A percentile compares a stretch with the other conserved stretches of the same genome.
phyloP scores from a whole-genome alignment of 2,329 filamentous ascomycete species.

The Xylaria sp. region DNA sequence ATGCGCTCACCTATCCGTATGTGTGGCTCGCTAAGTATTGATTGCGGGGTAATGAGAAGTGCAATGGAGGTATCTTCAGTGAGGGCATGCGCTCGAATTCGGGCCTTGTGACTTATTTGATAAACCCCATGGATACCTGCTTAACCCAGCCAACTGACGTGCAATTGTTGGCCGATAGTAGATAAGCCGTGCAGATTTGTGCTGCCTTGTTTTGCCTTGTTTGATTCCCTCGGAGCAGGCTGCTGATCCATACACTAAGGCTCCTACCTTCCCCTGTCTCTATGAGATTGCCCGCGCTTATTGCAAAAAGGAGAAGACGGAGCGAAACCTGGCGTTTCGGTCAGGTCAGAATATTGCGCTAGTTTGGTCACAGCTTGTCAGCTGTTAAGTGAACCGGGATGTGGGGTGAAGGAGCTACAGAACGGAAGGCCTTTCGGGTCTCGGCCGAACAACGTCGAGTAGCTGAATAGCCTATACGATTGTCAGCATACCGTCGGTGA shows the following conservation, averaged over 20 bases:
- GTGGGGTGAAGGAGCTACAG: background rate
- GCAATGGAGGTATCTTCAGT: background rate
- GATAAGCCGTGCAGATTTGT: background rate
- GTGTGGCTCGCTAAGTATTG: background rate
- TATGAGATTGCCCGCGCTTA: background rate
- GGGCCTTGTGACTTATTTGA: background rate
- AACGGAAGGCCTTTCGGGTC: background rate
- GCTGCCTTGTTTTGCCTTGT: conserved; percentile 9
- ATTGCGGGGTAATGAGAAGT: conserved; percentile 3
- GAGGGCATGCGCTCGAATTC: background rate
- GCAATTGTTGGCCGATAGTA: background rate
- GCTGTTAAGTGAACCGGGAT: background rate
- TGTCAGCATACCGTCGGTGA: background rate
- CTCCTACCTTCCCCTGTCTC: background rate
- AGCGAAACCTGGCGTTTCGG: background rate
- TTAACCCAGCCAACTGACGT: background rate
- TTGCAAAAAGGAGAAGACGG: background rate
- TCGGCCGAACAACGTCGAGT: background rate
- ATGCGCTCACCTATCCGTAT: background rate
- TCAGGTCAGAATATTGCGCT: background rate
- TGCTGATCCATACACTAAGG: background rate
- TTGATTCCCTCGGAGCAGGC: background rate
- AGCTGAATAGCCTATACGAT: conserved; percentile 10
- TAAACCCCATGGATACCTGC: background rate
- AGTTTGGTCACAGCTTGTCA: background rate